Base-by-base conservation (phyloP, 306 rosid genomes). In the Oemleria cerasiformis region DNA sequence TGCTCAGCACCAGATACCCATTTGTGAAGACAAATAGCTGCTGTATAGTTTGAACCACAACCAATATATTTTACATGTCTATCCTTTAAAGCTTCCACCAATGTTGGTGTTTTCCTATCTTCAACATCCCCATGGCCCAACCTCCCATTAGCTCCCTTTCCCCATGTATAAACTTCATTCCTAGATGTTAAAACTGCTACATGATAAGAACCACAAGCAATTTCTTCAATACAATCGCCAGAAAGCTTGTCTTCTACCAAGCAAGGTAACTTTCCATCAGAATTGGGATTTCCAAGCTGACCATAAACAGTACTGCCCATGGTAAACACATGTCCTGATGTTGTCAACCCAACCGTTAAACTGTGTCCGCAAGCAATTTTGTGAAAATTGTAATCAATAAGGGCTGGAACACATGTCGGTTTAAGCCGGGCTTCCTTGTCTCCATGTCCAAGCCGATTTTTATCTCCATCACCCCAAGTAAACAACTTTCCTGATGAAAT, bases 111-210 rank as follows among this genome's bases (percentile, higher is more conserved):
- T 76, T 95, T 95, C 49, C 96, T 82, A 95, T 95, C 99, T 86
- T 91, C 99, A 69, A 88, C 25, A 74, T 94, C 99, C 40, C 99
- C 99, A 70, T 95, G 99, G 74, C 99, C 99, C 82, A 95, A 82
- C 82, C 99, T 89, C 76, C 99, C 99, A 83, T 91, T 95, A 70
- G 97, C 96, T 73, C 99, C 99, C 84, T 95, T 95, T 63, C 99
- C 99, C 99, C 99, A 95, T 4, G 99, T 95, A 81, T 80, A 95
- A 83, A 95, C 96, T 85, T 95, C 99, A 91, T 95, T 91, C 83
- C 82, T 79, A 51, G 95, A 85, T 42, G 97, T 95, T 71, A 95
- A 83, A 53, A 88, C 89, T 44, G 94, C 96, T 50, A 95, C 91
- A 80, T 95, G 97, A 88, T 95, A 95, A 20, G 97, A 92, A 82